Evolutionary conservation across 192 early-diverging fungal species (phyloP).

Genomic region (Coemansia sp.): DNA sequence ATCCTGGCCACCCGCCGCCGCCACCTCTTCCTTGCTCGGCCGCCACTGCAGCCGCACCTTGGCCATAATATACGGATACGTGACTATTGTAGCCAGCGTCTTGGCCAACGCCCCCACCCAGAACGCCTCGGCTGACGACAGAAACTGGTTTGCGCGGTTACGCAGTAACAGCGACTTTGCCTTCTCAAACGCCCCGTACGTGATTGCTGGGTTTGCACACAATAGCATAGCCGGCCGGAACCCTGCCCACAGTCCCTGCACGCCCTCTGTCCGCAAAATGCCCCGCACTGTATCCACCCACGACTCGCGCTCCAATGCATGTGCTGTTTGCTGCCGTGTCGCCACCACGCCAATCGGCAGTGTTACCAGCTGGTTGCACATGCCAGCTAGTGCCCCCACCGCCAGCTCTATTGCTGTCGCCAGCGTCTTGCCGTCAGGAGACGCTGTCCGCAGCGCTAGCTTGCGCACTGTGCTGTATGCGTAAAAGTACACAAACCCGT

Average conservation of each 20-base stretch:
- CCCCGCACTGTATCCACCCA: slow-evolving; percentile 65
- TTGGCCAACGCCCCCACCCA: slow-evolving; percentile 91
- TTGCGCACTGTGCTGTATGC: slow-evolving; percentile 74
- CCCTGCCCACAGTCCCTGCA: slow-evolving; percentile 85
- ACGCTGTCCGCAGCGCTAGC: slow-evolving; percentile 25
- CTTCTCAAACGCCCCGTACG: slow-evolving; percentile 92
- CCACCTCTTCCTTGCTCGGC: slow-evolving; percentile 66
- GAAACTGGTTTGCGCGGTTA: slow-evolving; percentile 45
- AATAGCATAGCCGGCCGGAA: slow-evolving; percentile 89
- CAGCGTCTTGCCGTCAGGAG: slow-evolving; percentile 54
- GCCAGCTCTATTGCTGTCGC: slow-evolving; percentile 86
- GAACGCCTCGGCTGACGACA: slow-evolving; percentile 85
- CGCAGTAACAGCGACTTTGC: slow-evolving; percentile 63
- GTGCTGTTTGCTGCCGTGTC: slow-evolving; percentile 89
- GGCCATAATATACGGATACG: slow-evolving; percentile 99
- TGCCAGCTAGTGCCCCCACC: slow-evolving; percentile 88
- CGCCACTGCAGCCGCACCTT: slow-evolving; percentile 95
- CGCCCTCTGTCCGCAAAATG: slow-evolving; percentile 79
- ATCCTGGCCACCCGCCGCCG: slow-evolving; percentile 39
- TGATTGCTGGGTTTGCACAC: slow-evolving; percentile 95
- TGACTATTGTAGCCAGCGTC: slow-evolving; percentile 81
- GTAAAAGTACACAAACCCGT: slow-evolving; percentile 86
- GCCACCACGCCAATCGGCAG: slow-evolving; percentile 93
- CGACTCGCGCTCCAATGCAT: slow-evolving; percentile 61
- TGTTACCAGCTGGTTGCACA: slow-evolving; percentile 82